These are phyloP conservation scores for Abrus precatorius DNA, from an alignment of 306 rosid genomes.

Conservation along the genomic window DNA sequence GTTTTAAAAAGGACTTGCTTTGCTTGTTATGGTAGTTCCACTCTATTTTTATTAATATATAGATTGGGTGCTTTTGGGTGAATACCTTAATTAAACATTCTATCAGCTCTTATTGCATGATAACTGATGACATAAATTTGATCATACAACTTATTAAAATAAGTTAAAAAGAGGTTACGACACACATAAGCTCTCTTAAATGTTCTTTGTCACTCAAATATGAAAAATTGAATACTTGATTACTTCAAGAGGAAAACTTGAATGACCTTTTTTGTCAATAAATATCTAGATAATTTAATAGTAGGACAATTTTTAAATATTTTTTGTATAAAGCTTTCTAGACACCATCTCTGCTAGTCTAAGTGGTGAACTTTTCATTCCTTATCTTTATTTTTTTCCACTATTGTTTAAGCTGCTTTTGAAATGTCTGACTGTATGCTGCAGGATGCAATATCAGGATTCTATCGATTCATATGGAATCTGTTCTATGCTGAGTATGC, in stretches of 20 bases:
- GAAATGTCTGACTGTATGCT: conserved; percentile 48
- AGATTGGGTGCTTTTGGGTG: not conserved
- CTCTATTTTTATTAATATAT: not conserved
- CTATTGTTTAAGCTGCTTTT: conserved; percentile 23
- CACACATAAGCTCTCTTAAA: no score
- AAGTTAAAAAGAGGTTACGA: no score
- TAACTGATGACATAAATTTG: no score
- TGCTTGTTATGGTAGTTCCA: conserved; percentile 28
- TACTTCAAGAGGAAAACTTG: conserved; percentile 4
- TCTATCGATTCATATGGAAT: conserved; percentile 95
- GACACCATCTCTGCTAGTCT: conserved; percentile 19
- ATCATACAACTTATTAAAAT: no score
- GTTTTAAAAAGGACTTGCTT: not conserved
- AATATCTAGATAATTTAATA: conserved; percentile 8
- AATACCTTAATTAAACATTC: no score
- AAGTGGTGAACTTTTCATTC: not conserved
- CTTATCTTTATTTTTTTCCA: not conserved
- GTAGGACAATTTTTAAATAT: not conserved
- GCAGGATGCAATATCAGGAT: conserved; percentile 91
- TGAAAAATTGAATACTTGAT: conserved; percentile 1
- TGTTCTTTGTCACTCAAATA: not conserved
- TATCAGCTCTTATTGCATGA: no score
- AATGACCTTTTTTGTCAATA: not conserved
- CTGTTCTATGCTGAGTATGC: conserved; percentile 91
- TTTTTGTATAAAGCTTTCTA: conserved; percentile 5